Percentiles rank a stretch among this genome's conserved stretches.
phyloP scores from a whole-genome alignment of 805 yeast genomes.

The Starmerella geochares region DNA sequence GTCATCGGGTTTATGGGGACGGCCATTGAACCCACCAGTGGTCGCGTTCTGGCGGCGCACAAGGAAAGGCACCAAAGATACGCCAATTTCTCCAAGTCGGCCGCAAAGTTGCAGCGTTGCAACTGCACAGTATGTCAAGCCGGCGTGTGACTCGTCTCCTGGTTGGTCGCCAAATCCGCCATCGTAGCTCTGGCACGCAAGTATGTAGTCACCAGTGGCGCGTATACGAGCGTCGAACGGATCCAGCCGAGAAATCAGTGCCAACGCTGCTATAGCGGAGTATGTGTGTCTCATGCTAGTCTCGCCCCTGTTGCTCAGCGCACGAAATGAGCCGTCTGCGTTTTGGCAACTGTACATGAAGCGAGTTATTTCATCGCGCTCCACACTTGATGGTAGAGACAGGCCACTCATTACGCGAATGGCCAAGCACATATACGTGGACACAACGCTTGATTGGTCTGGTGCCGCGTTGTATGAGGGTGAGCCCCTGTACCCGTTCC shows the following conservation, averaged over 20 bases:
- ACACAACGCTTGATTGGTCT: conserved; percentile 23
- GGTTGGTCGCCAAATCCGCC: conserved; percentile 62
- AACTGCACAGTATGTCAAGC: conserved; percentile 75
- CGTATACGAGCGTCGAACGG: conserved; percentile 34
- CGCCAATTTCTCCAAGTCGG: neutral
- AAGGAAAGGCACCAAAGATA: conserved; percentile 1
- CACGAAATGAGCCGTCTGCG: conserved; percentile 45
- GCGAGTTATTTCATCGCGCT: conserved; percentile 35
- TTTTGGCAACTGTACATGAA: conserved; percentile 56
- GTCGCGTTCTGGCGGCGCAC: conserved; percentile 18
- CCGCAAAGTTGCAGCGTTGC: conserved; percentile 44
- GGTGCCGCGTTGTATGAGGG: neutral
- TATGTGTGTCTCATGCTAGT: conserved; percentile 64
- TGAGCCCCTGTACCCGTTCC: conserved; percentile 16
- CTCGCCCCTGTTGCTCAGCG: conserved; percentile 37
- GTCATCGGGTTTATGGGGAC: conserved; percentile 75
- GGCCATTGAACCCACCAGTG: conserved; percentile 75
- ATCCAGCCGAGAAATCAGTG: conserved; percentile 11
- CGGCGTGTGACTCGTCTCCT: conserved; percentile 65
- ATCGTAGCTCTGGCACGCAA: conserved; percentile 35
- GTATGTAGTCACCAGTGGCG: conserved; percentile 35
- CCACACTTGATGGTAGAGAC: neutral
- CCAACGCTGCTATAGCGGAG: conserved; percentile 51
- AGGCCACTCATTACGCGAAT: conserved; percentile 31
- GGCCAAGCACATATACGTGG: conserved; percentile 67